Base-by-base conservation (phyloP, 1,284 basidiomycete species). In the Ganoderma sinense region DNA sequence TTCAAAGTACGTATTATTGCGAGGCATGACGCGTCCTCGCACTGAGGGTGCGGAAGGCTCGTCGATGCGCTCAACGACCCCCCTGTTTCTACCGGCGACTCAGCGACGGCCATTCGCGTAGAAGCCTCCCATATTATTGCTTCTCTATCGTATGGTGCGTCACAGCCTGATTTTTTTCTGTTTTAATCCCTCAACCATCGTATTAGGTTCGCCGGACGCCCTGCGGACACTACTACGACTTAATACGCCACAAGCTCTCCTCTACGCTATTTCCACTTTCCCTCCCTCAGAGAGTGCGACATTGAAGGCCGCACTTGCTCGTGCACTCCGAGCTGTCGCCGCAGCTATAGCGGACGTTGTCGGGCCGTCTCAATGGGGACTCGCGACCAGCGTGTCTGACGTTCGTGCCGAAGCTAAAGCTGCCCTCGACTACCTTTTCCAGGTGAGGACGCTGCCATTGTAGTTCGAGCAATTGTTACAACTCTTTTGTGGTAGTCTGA, bases 81-180 rank as follows among this genome's bases (percentile, higher is more conserved):
- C 1, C 75, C 77, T 1, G 79, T 80, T 13, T 71, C 77, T 20
- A 73, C 82, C 0, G 78, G 80, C 70, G 78, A 77, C 14, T 84
- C 84, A 2, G 78, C 80, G 62, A 81, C 87, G 20, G 87, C 89
- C 40, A 82, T 89, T 45, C 86, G 89, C 10, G 84, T 89, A 61
- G 93, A 94, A 75, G 91, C 92, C 0, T 91, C 92, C 0, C 90
- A 93, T 74, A 85, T 94, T 51, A 83, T 94, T 20, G 86, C 91
- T 0, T 94, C 93, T 0, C 82, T 94, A 13, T 86, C 92, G 0
- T 91, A 91, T 71, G 91, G 90, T 89, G 69, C 61, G 78, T 71
- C 0, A 41, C 11, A 8, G 11, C 53, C 39, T 59, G 7, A 29
- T 1, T 4, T 41, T 45, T n/a, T 53, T 64, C 20, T 3, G 53